phyloP scores from a whole-genome alignment of 2,329 filamentous ascomycete species.

The Monilinia laxa region DNA sequence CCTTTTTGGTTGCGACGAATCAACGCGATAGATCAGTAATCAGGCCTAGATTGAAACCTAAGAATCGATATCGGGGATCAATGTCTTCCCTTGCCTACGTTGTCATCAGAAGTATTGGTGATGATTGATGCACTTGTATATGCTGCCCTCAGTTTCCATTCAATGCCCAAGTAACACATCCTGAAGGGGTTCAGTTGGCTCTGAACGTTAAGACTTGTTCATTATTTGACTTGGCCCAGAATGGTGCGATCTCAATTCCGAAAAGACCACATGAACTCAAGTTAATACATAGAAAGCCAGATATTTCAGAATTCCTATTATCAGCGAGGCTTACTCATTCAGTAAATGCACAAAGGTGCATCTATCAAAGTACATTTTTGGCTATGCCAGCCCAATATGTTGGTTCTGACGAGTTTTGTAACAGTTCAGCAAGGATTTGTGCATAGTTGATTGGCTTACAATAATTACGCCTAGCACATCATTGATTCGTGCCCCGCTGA shows the following conservation, averaged over 20 bases:
- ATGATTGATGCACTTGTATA: neutral
- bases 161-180: neutral
- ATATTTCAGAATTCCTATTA: neutral
- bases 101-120: too few relatives aligned
- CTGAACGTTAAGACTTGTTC: neutral
- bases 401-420: neutral
- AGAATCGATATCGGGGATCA: neutral
- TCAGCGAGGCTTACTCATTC: neutral
- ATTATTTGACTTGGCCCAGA: neutral
- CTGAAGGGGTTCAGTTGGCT: neutral
- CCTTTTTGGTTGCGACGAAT: neutral
- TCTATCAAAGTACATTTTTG: neutral
- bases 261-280: neutral
- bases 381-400: constrained; percentile 12
- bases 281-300: neutral
- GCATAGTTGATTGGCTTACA: constrained; percentile 1
- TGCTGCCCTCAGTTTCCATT: neutral
- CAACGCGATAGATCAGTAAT: neutral
- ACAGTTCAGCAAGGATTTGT: neutral
- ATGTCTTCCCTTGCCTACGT: too few relatives aligned
- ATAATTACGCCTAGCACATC: neutral
- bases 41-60: neutral
- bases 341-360: constrained; percentile 6
- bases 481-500: neutral
- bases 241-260: neutral